Evolutionary conservation across 352 stramenopile genomes (phyloP).

Genomic region (Phytopythium oedochilum): DNA sequence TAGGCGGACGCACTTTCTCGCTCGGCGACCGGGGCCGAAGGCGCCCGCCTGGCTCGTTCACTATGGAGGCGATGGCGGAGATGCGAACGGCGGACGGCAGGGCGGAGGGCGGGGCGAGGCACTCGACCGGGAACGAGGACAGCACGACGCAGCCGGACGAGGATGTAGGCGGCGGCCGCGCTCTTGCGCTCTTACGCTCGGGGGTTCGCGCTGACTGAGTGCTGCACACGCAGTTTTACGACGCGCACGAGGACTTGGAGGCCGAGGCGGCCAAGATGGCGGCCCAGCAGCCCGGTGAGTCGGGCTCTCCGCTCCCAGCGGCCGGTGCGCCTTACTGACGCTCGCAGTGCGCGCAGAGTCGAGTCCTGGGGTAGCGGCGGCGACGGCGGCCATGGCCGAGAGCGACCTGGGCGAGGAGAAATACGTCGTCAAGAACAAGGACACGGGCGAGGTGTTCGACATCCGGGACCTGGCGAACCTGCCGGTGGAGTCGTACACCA

Average conservation of each 20-base stretch:
- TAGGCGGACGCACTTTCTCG: not conserved
- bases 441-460: constrained; percentile 77
- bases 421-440: constrained; percentile 77
- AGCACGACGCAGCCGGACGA: constrained; percentile 49
- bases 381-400: constrained; percentile 1
- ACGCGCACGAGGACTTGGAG: constrained; percentile 52
- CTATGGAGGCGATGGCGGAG: not conserved
- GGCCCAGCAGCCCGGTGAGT: not conserved
- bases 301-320: no score
- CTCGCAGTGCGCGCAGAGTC: not conserved
- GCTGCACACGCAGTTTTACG: constrained; percentile 45
- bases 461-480: constrained; percentile 59
- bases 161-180: constrained; percentile 31
- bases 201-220: not conserved
- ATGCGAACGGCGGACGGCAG: not conserved
- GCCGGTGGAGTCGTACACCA: constrained; percentile 62
- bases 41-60: no score
- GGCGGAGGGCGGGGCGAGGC: not conserved
- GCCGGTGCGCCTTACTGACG: no score
- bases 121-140: constrained; percentile 34
- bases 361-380: constrained; percentile 1
- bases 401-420: constrained; percentile 40
- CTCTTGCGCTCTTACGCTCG: no score
- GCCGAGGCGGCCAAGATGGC: constrained; percentile 22
- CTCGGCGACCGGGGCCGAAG: not conserved